Conservation (phyloP, 2,329 filamentous ascomycete genomes). For the Botrytis pseudocinerea region DNA sequence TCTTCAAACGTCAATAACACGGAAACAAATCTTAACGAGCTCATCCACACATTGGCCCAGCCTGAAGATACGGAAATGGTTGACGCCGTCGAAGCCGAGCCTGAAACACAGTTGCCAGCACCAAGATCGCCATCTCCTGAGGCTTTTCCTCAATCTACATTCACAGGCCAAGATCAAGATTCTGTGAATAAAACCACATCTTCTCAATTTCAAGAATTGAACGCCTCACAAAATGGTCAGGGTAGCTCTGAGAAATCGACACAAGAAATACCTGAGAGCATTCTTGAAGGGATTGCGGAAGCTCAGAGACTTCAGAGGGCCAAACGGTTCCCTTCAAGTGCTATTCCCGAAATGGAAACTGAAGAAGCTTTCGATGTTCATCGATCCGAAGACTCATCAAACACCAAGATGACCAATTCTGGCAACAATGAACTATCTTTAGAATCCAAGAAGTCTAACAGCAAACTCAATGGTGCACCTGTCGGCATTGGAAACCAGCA, state of each 20-base stretch:
- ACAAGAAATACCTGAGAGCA: neutral
- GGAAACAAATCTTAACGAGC: conserved; percentile 4
- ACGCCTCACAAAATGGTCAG: neutral
- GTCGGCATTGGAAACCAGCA: conserved; percentile 9
- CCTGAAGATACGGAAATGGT: conserved; percentile 8
- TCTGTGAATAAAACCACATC: no score
- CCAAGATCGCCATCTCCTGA: neutral
- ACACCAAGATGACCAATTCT: neutral
- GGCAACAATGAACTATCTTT: neutral
- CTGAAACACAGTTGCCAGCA: neutral
- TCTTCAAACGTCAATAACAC: neutral
- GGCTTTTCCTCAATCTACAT: neutral
- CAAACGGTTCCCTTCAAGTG: conserved; percentile 6
- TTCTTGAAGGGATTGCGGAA: neutral
- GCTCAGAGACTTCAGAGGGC: neutral
- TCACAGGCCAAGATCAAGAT: neutral
- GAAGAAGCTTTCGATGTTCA: neutral
- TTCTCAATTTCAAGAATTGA: neutral
- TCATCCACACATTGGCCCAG: neutral
- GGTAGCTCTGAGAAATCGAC: neutral
- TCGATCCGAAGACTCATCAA: no score
- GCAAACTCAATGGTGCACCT: neutral
- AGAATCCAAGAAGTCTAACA: neutral
- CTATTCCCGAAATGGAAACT: neutral
- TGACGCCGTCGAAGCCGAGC: neutral